phyloP scores from a whole-genome alignment of 345 rosid genomes.

The Eucalyptus albens region DNA sequence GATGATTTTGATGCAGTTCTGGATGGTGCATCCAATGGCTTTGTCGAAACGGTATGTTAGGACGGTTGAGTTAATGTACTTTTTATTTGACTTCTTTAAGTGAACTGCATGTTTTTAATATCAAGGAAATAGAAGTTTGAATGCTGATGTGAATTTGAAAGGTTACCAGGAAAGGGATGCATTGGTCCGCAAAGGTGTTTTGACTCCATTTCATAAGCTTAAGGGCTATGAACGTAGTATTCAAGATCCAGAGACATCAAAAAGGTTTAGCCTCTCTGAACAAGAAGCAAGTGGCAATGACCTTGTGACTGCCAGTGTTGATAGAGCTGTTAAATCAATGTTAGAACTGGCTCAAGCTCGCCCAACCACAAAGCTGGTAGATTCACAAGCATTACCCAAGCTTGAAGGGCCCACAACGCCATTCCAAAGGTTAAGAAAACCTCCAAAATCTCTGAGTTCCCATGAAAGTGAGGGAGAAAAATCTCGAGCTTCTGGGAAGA shows the following conservation, averaged over 20 bases:
- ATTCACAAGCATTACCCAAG: constrained; percentile 59
- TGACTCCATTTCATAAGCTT: constrained; percentile 93
- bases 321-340: constrained; percentile 48
- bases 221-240: constrained; percentile 85
- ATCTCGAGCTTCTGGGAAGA: constrained; percentile 17
- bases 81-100: not conserved
- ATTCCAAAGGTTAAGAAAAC: constrained; percentile 63
- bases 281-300: constrained; percentile 27
- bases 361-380: constrained; percentile 75
- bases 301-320: constrained; percentile 38
- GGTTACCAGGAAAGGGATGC: constrained; percentile 87
- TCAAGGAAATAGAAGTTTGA: not conserved
- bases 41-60: constrained; percentile 74
- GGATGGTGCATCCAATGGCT: constrained; percentile 80
- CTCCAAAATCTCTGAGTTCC: constrained; percentile 26
- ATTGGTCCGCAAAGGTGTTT: constrained; percentile 84
- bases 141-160: not conserved
- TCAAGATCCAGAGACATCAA: constrained; percentile 51
- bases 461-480: constrained; percentile 33
- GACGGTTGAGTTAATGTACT: not conserved
- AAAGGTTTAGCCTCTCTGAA: constrained; percentile 10
- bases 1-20: constrained; percentile 74
- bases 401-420: constrained; percentile 70
- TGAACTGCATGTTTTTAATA: not conserved
- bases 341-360: constrained; percentile 74